Base-by-base conservation (phyloP, 169 alveolate species). In the Plasmodium ovale region DNA sequence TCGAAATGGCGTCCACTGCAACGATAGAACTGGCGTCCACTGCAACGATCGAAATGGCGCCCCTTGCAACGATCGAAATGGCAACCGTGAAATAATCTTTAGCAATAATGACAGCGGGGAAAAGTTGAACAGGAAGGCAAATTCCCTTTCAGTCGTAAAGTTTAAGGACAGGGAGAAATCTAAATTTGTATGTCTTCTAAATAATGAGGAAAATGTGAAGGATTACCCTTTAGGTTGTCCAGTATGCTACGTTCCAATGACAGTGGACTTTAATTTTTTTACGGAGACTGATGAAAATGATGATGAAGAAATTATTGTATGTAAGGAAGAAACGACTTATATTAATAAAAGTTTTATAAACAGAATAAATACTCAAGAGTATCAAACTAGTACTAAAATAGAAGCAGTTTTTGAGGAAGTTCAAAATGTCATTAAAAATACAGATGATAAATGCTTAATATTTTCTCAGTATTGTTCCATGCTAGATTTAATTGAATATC, bases 381-480 rank as follows among this genome's bases (percentile, higher is more conserved):
- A 90, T 77, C 92, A 92, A 33, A 74, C 95, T 16, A 92, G 95
- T 58, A 93, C 96, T 14, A 94, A 93, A 82, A 94, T 95, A 9
- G 96, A 95, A 67, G 95, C 96, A 0, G 68, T 95, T 37, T 72
- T 93, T 71, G 95, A 93, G 79, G 98, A 95, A 51, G 91, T 97
- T 12, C 47, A 89, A 51, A 79, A 72, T 31, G 91, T 93, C 12
- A 87, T 88, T 6, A 47, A 60, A 19, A 89, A 65, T 25, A 91
- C 94, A 10, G 77, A 89, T 21, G 95, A 93, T 51, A 97, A 97
- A 60, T 92, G 95, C 23, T 62, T 97, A 72, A 97, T 97, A 9
- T 97, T 97, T 87, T 96, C 98, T 9, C 97, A 94, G 79, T 97
- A 94, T 73, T 94, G 97, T 35, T 94, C 95, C 44, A 95, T 97